Evolutionary conservation across 352 stramenopile species (phyloP).

Genomic region (Phytopythium oedochilum): DNA sequence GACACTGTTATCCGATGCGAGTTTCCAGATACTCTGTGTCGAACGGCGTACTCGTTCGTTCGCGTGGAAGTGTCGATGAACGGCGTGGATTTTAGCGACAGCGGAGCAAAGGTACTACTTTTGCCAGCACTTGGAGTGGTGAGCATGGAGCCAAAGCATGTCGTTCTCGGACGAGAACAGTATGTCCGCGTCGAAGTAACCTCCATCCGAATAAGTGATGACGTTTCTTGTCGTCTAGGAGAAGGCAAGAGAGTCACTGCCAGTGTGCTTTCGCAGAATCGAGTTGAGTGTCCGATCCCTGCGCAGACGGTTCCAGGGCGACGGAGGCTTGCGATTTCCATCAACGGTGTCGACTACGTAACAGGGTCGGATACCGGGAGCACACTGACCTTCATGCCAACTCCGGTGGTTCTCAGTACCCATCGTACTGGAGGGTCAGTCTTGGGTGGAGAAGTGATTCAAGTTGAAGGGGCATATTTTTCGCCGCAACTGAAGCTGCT

Average conservation of each 20-base stretch:
- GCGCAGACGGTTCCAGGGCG: conserved; percentile 5
- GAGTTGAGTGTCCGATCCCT: conserved; percentile 27
- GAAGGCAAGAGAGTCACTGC: conserved; percentile 12
- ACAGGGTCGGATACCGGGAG: conserved; percentile 4
- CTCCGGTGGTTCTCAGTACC: conserved; percentile 6
- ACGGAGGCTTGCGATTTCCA: conserved; percentile 22
- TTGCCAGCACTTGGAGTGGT: conserved; percentile 21
- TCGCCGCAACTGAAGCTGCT: conserved; percentile 11
- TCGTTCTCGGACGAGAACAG: conserved; percentile 16
- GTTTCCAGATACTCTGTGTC: conserved; percentile 9
- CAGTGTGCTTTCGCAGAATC: conserved; percentile 16
- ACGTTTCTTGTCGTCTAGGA: conserved; percentile 30
- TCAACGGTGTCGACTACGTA: conserved; percentile 36
- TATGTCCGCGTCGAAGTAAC: conserved; percentile 19
- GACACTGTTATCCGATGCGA: conserved; percentile 21
- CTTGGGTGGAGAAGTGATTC: conserved; percentile 21
- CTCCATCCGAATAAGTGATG: too few relatives aligned
- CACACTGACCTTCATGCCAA: conserved; percentile 14
- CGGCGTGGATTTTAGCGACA: conserved; percentile 24
- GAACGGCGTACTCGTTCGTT: conserved; percentile 13
- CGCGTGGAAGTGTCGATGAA: conserved; percentile 28
- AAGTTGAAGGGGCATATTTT: conserved; percentile 17
- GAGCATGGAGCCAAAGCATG: conserved; percentile 18
- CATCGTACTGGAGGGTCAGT: conserved; percentile 18
- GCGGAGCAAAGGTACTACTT: conserved; percentile 15